phyloP scores from a whole-genome alignment of 768 basidiomycete species.

The Naematelia encephala region DNA sequence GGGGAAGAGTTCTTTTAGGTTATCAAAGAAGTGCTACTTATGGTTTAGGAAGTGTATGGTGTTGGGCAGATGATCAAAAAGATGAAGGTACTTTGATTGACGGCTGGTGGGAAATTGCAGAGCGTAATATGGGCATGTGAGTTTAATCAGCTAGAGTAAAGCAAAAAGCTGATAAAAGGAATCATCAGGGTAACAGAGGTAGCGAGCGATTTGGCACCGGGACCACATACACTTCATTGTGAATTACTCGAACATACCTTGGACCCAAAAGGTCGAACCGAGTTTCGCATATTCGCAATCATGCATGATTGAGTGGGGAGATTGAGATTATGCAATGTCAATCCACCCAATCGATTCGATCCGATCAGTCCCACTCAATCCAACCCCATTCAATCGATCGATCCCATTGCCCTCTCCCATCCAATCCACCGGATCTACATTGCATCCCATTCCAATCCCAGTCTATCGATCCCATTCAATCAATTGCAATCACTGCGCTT shows the following conservation, averaged over 20 bases:
- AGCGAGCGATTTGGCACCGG: conserved; percentile 29
- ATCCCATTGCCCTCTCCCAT: too few species aligned
- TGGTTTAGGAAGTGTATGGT: conserved; percentile 36
- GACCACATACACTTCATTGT: conserved; percentile 41
- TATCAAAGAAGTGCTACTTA: conserved; percentile 30
- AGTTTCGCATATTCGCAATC: conserved; percentile 44
- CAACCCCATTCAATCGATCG: too few species aligned
- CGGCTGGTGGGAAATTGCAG: conserved; percentile 39
- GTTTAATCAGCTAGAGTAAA: conserved; percentile 10
- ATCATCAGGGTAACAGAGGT: conserved; percentile 28
- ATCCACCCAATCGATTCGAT: too few species aligned
- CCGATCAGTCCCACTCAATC: too few species aligned
- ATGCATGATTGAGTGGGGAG: conserved; percentile 45
- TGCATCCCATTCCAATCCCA: too few species aligned
- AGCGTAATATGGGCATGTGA: conserved; percentile 47
- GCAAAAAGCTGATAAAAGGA: conserved; percentile 3
- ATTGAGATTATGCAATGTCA: too few species aligned
- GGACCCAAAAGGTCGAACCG: conserved; percentile 42
- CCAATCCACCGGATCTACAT: too few species aligned
- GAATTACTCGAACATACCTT: conserved; percentile 39
- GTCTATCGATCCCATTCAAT: too few species aligned
- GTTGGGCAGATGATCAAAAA: conserved; percentile 40
- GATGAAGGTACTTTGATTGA: conserved; percentile 22
- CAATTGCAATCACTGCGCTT: too few species aligned
- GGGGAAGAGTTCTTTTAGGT: conserved; percentile 29